Percentiles rank a stretch among this genome's conserved stretches.
Evolutionary conservation across 805 yeast species (phyloP).

Genomic region (Tetrapisispora namnaoensis): DNA sequence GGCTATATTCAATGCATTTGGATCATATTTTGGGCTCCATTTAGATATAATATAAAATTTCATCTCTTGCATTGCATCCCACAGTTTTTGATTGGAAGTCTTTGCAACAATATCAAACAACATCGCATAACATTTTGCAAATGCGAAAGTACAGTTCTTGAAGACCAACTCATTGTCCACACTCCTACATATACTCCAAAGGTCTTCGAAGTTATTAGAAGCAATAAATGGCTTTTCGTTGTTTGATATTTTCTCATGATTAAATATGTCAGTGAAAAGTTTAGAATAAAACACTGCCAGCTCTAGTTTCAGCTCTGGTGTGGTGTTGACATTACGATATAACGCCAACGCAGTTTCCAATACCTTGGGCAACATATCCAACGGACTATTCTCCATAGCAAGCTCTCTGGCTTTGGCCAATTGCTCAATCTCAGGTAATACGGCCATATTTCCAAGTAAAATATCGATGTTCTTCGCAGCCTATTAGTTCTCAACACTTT

Average conservation of each 20-base stretch:
- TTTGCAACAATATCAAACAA: constrained; percentile 37
- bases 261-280: constrained; percentile 19
- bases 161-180: constrained; percentile 24
- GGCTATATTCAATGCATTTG: not conserved
- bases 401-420: constrained; percentile 22
- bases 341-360: constrained; percentile 21
- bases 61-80: constrained; percentile 48
- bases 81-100: constrained; percentile 33
- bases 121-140: constrained; percentile 38
- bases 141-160: constrained; percentile 33
- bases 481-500: too few species aligned
- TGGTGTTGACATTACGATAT: constrained; percentile 5
- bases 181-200: constrained; percentile 20
- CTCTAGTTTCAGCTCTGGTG: constrained; percentile 5
- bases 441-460: not conserved
- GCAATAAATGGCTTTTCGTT: constrained; percentile 27
- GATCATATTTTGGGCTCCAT: constrained; percentile 34
- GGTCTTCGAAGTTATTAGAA: constrained; percentile 18
- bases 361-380: constrained; percentile 24
- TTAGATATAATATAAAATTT: constrained; percentile 50
- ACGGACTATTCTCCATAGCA: constrained; percentile 26
- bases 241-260: constrained; percentile 14
- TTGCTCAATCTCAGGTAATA: constrained; percentile 15
- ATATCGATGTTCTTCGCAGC: not conserved
- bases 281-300: constrained; percentile 17